Conservation (phyloP, 2,329 filamentous ascomycete genomes). For the Orbilia oligospora region DNA sequence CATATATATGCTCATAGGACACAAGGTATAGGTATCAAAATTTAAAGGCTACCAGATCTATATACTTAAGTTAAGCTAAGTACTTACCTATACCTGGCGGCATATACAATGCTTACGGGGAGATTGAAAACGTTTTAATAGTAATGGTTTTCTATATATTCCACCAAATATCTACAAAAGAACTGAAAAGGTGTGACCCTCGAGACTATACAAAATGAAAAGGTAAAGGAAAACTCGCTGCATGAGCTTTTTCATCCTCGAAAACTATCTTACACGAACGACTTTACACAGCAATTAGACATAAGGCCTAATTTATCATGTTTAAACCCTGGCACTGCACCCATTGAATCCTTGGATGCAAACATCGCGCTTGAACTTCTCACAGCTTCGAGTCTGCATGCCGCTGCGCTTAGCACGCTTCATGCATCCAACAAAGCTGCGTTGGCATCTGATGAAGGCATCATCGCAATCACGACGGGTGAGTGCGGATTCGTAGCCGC, state of each 20-base stretch:
- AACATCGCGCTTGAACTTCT: slow-evolving; percentile 55
- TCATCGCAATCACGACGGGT: slow-evolving; percentile 54
- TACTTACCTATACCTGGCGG: no score
- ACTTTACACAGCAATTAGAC: not conserved
- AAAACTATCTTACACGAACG: slow-evolving; percentile 33
- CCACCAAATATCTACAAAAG: slow-evolving; percentile 54
- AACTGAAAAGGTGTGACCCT: slow-evolving; percentile 32
- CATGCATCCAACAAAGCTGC: slow-evolving; percentile 51
- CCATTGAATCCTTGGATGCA: slow-evolving; percentile 45
- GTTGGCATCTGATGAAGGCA: slow-evolving; percentile 45
- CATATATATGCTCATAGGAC: no score
- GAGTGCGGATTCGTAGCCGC: slow-evolving; percentile 37
- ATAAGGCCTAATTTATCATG: not conserved
- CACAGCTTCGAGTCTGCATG: slow-evolving; percentile 55
- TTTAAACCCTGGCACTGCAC: slow-evolving; percentile 46
- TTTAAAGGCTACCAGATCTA: no score
- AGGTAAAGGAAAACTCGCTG: not conserved
- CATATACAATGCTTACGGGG: no score
- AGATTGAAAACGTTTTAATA: not conserved
- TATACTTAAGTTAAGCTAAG: no score
- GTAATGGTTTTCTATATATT: slow-evolving; percentile 19
- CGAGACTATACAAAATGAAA: slow-evolving; percentile 19
- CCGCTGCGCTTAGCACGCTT: slow-evolving; percentile 54
- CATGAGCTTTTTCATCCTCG: slow-evolving; percentile 22
- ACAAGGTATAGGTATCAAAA: no score